phyloP scores from a whole-genome alignment of 352 stramenopile species.

The Phytophthora foliorum region DNA sequence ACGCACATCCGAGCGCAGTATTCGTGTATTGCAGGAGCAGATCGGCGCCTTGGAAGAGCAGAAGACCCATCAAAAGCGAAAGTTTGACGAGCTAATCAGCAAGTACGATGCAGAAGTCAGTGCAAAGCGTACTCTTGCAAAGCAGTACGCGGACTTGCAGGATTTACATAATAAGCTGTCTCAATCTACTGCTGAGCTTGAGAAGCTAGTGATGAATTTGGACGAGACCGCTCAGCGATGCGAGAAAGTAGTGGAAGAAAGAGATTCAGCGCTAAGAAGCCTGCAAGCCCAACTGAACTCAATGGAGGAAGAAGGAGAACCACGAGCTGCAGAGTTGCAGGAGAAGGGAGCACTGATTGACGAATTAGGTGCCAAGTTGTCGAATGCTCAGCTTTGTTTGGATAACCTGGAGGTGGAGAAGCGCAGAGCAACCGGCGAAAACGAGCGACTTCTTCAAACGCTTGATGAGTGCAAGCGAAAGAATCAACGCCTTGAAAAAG shows the following conservation, averaged over 20 bases:
- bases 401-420: slow-evolving; percentile 32
- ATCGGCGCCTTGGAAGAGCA: slow-evolving; percentile 44
- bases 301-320: slow-evolving; percentile 17
- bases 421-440: slow-evolving; percentile 23
- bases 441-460: slow-evolving; percentile 33
- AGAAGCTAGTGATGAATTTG: slow-evolving; percentile 22
- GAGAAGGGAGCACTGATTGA: slow-evolving; percentile 19
- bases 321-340: slow-evolving; percentile 13
- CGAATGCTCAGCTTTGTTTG: slow-evolving; percentile 8
- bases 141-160: slow-evolving; percentile 23
- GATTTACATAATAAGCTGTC: slow-evolving; percentile 13
- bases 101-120: slow-evolving; percentile 28
- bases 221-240: slow-evolving; percentile 19
- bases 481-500: slow-evolving; percentile 39
- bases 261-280: slow-evolving; percentile 20
- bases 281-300: slow-evolving; percentile 13
- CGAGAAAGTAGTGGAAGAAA: slow-evolving; percentile 14
- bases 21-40: slow-evolving; percentile 47
- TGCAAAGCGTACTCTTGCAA: slow-evolving; percentile 23
- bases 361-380: slow-evolving; percentile 11
- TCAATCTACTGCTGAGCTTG: slow-evolving; percentile 23
- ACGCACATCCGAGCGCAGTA: slow-evolving; percentile 37
- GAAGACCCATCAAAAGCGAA: slow-evolving; percentile 35
- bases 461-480: slow-evolving; percentile 40
- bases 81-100: slow-evolving; percentile 33